phyloP scores from a whole-genome alignment of 495 filamentous ascomycete species.

The Talaromyces trachyspermus region DNA sequence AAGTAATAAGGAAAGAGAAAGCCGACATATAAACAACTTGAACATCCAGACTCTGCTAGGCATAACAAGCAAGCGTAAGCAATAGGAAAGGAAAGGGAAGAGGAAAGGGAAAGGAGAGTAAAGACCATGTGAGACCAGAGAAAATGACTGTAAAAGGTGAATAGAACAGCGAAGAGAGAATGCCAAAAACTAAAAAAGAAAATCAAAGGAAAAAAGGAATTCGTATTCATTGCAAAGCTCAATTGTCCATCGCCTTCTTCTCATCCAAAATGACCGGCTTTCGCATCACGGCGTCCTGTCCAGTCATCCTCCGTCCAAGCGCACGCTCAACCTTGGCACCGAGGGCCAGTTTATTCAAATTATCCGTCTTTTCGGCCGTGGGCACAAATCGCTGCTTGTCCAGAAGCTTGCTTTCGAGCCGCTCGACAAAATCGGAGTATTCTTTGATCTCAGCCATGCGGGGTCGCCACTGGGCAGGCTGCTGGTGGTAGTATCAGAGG shows the following conservation, averaged over 20 bases:
- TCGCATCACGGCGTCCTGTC: constrained; percentile 87
- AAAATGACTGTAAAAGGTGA: background rate
- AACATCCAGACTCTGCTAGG: too few species aligned
- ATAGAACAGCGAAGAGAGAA: constrained; percentile 10
- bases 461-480: constrained; percentile 52
- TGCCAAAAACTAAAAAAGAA: constrained; percentile 8
- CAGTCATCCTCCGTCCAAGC: constrained; percentile 76
- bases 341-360: constrained; percentile 81
- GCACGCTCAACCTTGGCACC: constrained; percentile 93
- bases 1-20: too few species aligned
- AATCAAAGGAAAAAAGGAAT: constrained; percentile 17
- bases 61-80: too few species aligned
- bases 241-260: constrained; percentile 29
- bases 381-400: constrained; percentile 78
- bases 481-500: constrained; percentile 53
- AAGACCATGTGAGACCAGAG: too few species aligned
- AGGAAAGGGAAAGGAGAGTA: too few species aligned
- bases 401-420: constrained; percentile 86
- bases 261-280: constrained; percentile 41
- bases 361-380: constrained; percentile 72
- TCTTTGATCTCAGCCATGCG: constrained; percentile 65
- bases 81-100: too few species aligned
- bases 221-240: constrained; percentile 18
- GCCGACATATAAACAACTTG: too few species aligned
- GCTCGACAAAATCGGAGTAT: constrained; percentile 75